A percentile compares a stretch with the other conserved stretches of the same genome.
phyloP scores from a whole-genome alignment of 1,284 basidiomycete species.

The Fereydounia khargensis region DNA sequence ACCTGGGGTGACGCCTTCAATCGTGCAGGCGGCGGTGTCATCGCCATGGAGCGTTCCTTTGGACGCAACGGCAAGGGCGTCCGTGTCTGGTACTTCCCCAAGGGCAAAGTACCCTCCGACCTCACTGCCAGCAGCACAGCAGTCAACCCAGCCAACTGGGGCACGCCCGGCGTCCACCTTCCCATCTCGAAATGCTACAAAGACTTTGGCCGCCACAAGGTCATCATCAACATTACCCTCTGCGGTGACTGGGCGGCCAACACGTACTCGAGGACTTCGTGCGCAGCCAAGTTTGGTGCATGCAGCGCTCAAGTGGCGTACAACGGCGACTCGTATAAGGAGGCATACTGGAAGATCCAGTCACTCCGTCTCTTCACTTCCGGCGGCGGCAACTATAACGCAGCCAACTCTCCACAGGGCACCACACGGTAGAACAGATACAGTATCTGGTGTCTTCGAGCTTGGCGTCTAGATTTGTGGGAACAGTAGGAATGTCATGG shows the following conservation, averaged over 20 bases:
- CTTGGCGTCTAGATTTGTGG: background rate
- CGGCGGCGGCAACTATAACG: slow-evolving; percentile 31
- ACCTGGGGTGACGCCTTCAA: slow-evolving; percentile 48
- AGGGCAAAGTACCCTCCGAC: slow-evolving; percentile 16
- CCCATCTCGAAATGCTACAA: slow-evolving; percentile 37
- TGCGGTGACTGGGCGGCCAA: slow-evolving; percentile 48
- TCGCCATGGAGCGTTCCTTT: slow-evolving; percentile 52
- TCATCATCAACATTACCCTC: slow-evolving; percentile 51
- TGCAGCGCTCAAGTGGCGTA: slow-evolving; percentile 43
- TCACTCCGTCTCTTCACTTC: slow-evolving; percentile 34
- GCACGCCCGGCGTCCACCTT: slow-evolving; percentile 40
- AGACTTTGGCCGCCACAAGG: slow-evolving; percentile 42
- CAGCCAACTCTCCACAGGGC: slow-evolving; percentile 17
- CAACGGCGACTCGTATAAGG: slow-evolving; percentile 29
- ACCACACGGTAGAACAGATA: background rate
- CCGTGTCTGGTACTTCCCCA: slow-evolving; percentile 50
- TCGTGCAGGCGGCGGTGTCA: slow-evolving; percentile 41
- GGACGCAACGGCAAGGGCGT: slow-evolving; percentile 46
- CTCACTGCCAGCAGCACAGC: slow-evolving; percentile 17
- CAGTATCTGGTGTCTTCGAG: background rate
- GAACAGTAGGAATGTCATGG: no score
- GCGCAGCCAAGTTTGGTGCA: slow-evolving; percentile 28
- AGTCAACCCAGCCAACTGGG: slow-evolving; percentile 41
- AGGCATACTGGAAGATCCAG: slow-evolving; percentile 47
- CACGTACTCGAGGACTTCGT: slow-evolving; percentile 32